Evolutionary conservation across 371 early-diverging fungal genomes (phyloP), one percentile per base, ranked within the genome.

Genomic region (Rhizopus delemar): DNA sequence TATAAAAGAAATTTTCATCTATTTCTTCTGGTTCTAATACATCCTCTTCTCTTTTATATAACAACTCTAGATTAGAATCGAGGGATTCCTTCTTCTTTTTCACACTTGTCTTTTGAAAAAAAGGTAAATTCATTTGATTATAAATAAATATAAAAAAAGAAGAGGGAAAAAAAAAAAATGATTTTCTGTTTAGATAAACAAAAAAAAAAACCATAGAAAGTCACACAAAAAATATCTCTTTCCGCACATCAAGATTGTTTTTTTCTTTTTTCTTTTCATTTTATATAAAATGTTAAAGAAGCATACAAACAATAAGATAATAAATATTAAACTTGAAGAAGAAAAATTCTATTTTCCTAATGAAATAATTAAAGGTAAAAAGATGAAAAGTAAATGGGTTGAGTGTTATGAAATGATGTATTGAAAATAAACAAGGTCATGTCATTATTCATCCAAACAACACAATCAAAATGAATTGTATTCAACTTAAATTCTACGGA

Each of bases 271-370:
- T 13, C 32, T 35, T 15, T 51, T 32, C 15, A 51, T 38, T 34
- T 45, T 55, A 4, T 34, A 46, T 34, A 16, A 32, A n/a, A 54
- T 63, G 57, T 48, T 63, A 4, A 53, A 52, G 56, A 46, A 57
- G 48, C 48, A 61, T 36, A 56, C 56, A 38, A 63, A 46, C 46
- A 46, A 39, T 28, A 78, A 77, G 56, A 59, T 64, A 41, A 66
- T 79, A 36, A 63, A 74, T 57, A 71, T 79, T 69, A 67, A 56
- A 33, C 65, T 79, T 22, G 66, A 70, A 52, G 75, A 75, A 52
- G 80, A 80, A 56, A 77, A 75, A 57, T 80, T 71, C 53, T 80
- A 77, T 59, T 80, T 80, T 61, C 77, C 77, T 51, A 72, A 75
- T 12, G 75, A 80, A 43, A 61, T 66, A 4, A 73, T 80, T 12